Evolutionary conservation across 75 land plant genomes (phyloP), one percentile per base, ranked within the genome.

Genomic region (Selaginella moellendorffii): DNA sequence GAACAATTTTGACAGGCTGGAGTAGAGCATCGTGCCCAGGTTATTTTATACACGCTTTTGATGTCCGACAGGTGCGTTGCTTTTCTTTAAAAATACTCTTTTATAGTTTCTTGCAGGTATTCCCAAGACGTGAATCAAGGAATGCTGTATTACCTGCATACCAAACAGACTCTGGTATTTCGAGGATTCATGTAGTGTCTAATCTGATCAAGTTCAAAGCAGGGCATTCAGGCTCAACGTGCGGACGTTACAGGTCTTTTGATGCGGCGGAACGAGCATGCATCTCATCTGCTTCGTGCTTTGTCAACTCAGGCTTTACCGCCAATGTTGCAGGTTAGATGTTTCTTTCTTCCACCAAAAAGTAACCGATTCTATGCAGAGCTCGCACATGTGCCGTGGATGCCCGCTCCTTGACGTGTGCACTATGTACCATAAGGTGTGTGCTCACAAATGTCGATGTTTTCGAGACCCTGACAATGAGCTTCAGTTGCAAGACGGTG

Each of bases 191-290:
- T 36, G 14, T 36, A 36, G 5, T 36, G 14, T 14, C 14, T 36
- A 36, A 5, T 36, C 5, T 5, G 10, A 36, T 5, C 14, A 36
- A 5, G 14, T 14, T 36, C 10, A 36, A 36, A 72, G 23, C 29
- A 90, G 96, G 96, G 90, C 54, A 78, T 83, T 30, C 27, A 27
- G 20, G 87, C 78, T 56, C 78, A 63, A 54, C 74, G 83, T 71
- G 77, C 82, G 54, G 96, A 90, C 63, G 61, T 86, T 62, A 46
- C 83, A 53, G 96, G 91, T 24, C 73, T 90, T 30, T 77, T 90
- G 9, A 90, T 90, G 91, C 82, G 87, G 24, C 82, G 96, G 23
- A 90, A 90, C 78, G 96, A 90, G 63, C 82, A 83, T 75, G 96
- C 96, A 62, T 71, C 65, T 54, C 80, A 90, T 64, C 62, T 86